Evolutionary conservation across 768 basidiomycete genomes (phyloP), one percentile per base, ranked within the genome.

Genomic region (Galerina sulciceps): DNA sequence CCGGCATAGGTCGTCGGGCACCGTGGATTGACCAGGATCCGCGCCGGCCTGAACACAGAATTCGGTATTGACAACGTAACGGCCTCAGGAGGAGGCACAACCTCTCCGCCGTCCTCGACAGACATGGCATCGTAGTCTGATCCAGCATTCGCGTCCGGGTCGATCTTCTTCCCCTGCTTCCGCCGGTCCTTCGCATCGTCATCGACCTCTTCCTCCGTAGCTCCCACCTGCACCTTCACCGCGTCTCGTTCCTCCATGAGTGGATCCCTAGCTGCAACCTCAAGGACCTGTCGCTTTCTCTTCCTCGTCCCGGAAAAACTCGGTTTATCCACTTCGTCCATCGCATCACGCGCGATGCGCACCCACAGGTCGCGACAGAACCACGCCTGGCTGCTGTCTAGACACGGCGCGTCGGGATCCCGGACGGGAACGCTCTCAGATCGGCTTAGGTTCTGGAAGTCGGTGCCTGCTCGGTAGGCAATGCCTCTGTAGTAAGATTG

Each of bases 1-100:
- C 96, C 97, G 0, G 96, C 96, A 70, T 99, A 99, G 18, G 96
- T 99, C 36, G 96, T 99, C 52, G 96, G 92, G 72, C 96, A 99
- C 14, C 96, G 86, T 4, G 96, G 96, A 69, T 99, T 99, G 55
- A 99, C 89, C 63, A 99, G 73, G 65, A 99, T 97, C 53, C 95
- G 81, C 4, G 95, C 96, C 4, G 95, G 90, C 8, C 85, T 78
- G 75, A 96, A 97, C 9, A 88, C 88, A 15, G 88, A 89, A 72
- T 97, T 99, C 9, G 96, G 95, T 47, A 94, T 90, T 13, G 84
- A 80, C 18, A 92, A 66, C 53, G 75, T 73, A 35, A 70, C 68
- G 48, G 69, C 64, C 9, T 78, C 75, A 51, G 72, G 74, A 31
- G 73, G 73, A 23, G 69, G 76, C 10, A 78, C 79, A 11, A 76